Conservation (phyloP, 208 protist species). For the Strigomonas culicis region DNA sequence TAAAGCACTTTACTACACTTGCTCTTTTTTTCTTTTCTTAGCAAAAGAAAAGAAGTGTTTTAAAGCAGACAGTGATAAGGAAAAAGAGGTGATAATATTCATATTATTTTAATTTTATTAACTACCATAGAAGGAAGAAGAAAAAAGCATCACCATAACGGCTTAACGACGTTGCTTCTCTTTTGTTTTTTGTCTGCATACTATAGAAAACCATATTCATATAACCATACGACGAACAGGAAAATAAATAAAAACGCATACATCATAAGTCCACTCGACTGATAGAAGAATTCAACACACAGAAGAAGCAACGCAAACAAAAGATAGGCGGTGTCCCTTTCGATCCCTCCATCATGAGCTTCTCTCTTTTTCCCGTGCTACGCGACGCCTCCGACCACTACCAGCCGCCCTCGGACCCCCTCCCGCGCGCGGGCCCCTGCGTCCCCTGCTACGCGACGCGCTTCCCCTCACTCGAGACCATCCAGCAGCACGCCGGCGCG, state of each 20-base stretch:
- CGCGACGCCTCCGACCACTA: too few species aligned
- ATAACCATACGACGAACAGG: background rate
- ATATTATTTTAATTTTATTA: constrained; percentile 9
- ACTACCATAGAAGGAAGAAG: background rate
- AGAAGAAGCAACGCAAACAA: background rate
- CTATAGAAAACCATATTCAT: background rate
- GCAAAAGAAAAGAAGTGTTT: constrained; percentile 1
- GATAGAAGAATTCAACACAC: background rate
- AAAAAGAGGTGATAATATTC: background rate
- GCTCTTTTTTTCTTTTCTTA: constrained; percentile 14
- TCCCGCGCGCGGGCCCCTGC: too few species aligned
- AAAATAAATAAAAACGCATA: background rate
- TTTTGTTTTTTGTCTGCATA: constrained; percentile 7
- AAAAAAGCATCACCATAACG: background rate
- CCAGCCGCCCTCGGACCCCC: background rate
- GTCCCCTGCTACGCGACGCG: too few species aligned
- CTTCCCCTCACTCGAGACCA: background rate
- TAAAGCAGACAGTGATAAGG: background rate
- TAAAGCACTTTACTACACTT: background rate
- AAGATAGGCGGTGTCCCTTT: background rate
- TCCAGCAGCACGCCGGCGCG: background rate
- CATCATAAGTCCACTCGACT: background rate
- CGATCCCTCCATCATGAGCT: background rate
- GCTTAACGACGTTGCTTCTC: background rate
- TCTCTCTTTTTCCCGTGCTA: constrained; percentile 3